phyloP scores from a whole-genome alignment of 345 rosid species.

The Bruguiera parviflora region DNA sequence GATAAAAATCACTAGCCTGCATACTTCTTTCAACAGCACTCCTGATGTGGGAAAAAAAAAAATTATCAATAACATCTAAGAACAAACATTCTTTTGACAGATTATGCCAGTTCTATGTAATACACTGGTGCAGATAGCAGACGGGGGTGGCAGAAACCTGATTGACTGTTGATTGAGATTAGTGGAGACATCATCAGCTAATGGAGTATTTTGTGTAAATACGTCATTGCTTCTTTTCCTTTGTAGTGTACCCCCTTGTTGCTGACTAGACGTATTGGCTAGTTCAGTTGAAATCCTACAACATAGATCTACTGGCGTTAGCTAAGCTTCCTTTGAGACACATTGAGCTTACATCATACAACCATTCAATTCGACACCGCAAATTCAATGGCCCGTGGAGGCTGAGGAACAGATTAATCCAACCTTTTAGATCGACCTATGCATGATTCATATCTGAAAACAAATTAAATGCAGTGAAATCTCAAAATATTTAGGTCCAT shows the following conservation, averaged over 20 bases:
- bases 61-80: not conserved
- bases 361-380: too few relatives aligned
- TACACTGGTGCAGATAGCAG: not conserved
- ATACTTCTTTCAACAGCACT: slow-evolving; percentile 41
- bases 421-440: too few relatives aligned
- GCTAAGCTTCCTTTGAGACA: too few relatives aligned
- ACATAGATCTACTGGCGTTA: too few relatives aligned
- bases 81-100: not conserved
- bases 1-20: slow-evolving; percentile 46
- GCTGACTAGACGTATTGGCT: slow-evolving; percentile 37
- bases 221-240: slow-evolving; percentile 47
- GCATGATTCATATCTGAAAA: too few relatives aligned
- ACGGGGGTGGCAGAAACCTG: slow-evolving; percentile 33
- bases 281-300: slow-evolving; percentile 60
- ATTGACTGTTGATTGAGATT: slow-evolving; percentile 35
- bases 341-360: too few relatives aligned
- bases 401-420: too few relatives aligned
- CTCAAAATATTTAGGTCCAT: too few relatives aligned
- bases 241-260: slow-evolving; percentile 33
- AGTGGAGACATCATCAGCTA: slow-evolving; percentile 31
- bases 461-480: too few relatives aligned
- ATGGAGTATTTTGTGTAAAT: slow-evolving; percentile 23
- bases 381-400: too few relatives aligned
- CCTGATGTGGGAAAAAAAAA: slow-evolving; percentile 25
- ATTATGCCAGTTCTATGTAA: not conserved